Base-by-base conservation (phyloP, 2,329 filamentous ascomycete genomes). In the Curvularia spicifera region DNA sequence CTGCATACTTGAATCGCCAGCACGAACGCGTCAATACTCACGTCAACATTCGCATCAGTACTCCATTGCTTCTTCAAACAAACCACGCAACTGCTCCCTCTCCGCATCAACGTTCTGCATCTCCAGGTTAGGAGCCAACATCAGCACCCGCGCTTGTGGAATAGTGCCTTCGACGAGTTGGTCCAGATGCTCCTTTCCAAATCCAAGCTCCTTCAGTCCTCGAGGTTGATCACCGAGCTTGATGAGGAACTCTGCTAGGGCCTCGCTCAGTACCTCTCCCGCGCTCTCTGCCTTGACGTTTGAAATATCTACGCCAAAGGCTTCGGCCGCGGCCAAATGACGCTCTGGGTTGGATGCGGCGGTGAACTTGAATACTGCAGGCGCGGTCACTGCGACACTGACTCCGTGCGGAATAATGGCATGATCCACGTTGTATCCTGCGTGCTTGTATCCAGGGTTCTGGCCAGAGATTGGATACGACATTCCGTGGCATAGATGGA, bases 391-490 rank as follows among this genome's bases (percentile, higher is more conserved):
- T 3, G 93, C 95, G 1, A 99, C 95, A 1, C 90, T 94, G 24
- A 99, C 95, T 52, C 95, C 95, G 76, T 99, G 95, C 0, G 95
- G 95, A 71, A 99, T 98, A 69, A 99, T 90, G 9, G 91, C 87
- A 29, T 84, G 76, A 26, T 86, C 78, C 7, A 96, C 87, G 1
- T 89, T 81, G 77, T 99, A 99, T n/a, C 95, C 95, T 0, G 84
- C 78, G 74, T 99, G 95, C 70, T 87, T 88, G 79, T 98, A 98
- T 5, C 90, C 89, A 0, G 91, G 91, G 75, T 99, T 99, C 75
- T 97, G 93, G 29, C 93, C 91, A 0, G 92, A 96, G 72, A 99
- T 97, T 18, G 95, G 95, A 73, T 99, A 99, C 24, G 91, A 96
- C 94, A 99, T 98, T 74, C 94, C 89, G 74, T 91, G 89, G 76